Percentiles rank a stretch among this genome's conserved stretches.
phyloP scores from a whole-genome alignment of 257 asterid species.

The Osmanthus fragrans region DNA sequence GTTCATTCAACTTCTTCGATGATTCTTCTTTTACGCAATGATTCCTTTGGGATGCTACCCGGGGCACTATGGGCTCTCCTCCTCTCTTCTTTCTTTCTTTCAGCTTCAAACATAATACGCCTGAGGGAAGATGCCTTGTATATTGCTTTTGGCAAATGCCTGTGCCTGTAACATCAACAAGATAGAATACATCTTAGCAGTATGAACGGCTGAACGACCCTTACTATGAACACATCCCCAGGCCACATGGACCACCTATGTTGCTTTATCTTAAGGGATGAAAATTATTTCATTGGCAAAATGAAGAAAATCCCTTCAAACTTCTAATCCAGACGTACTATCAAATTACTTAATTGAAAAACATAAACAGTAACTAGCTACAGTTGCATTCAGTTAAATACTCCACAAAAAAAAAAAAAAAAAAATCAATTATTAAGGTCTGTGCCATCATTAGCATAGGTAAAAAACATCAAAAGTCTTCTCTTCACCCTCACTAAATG shows the following conservation, averaged over 20 bases:
- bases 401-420: too few species aligned
- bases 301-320: not conserved
- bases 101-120: constrained; percentile 61
- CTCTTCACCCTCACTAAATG: not conserved
- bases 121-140: constrained; percentile 67
- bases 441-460: too few species aligned
- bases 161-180: constrained; percentile 62
- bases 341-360: not conserved
- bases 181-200: not conserved
- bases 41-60: constrained; percentile 55
- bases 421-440: too few species aligned
- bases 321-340: not conserved
- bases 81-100: constrained; percentile 69
- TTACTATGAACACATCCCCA: not conserved
- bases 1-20: constrained; percentile 68
- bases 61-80: constrained; percentile 92
- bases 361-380: too few species aligned
- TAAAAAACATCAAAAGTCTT: too few species aligned
- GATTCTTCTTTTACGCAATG: constrained; percentile 68
- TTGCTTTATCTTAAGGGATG: not conserved
- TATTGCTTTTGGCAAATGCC: constrained; percentile 85
- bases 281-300: not conserved
- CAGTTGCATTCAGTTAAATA: too few species aligned
- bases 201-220: not conserved
- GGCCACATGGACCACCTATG: not conserved